These are phyloP conservation scores for Tricholoma hemisulphureum DNA, from an alignment of 768 basidiomycete genomes.

Conservation along the genomic window DNA sequence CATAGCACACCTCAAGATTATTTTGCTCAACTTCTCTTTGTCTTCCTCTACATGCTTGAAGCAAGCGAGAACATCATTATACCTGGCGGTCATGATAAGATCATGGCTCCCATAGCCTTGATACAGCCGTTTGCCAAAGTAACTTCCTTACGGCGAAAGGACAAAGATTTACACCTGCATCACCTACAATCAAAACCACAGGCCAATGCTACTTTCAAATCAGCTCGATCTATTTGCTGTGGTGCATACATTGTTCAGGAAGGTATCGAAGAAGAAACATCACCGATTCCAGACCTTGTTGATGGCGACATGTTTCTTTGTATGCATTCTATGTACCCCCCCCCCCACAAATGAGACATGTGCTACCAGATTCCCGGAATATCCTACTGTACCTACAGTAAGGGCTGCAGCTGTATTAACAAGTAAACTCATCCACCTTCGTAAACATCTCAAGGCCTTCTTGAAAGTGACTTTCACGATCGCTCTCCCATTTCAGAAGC, in stretches of 20 bases:
- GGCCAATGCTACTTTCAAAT: conserved; percentile 19
- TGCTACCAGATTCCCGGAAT: too few relatives aligned
- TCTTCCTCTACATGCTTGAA: neutral
- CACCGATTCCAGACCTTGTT: conserved; percentile 24
- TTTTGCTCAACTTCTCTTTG: neutral
- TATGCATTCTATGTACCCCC: conserved; percentile 8
- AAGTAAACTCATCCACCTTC: too few relatives aligned
- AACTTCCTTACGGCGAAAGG: conserved; percentile 6
- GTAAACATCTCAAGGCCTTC: neutral
- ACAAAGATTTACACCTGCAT: conserved; percentile 22
- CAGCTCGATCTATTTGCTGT: conserved; percentile 26
- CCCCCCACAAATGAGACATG: neutral
- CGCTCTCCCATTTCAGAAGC: neutral
- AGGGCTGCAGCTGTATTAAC: too few relatives aligned
- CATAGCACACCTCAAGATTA: neutral
- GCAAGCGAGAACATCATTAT: neutral
- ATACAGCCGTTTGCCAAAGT: conserved; percentile 1
- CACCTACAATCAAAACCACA: conserved; percentile 9
- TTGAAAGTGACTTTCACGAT: neutral
- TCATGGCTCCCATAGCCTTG: conserved; percentile 3
- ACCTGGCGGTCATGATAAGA: neutral
- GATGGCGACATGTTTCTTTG: conserved; percentile 31
- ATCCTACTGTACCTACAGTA: too few relatives aligned
- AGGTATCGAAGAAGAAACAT: conserved; percentile 15
- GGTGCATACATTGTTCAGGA: conserved; percentile 27